A percentile compares a stretch with the other conserved stretches of the same genome.
Evolutionary conservation across 208 protist genomes (phyloP).

Genomic region (Acanthamoeba quina): DNA sequence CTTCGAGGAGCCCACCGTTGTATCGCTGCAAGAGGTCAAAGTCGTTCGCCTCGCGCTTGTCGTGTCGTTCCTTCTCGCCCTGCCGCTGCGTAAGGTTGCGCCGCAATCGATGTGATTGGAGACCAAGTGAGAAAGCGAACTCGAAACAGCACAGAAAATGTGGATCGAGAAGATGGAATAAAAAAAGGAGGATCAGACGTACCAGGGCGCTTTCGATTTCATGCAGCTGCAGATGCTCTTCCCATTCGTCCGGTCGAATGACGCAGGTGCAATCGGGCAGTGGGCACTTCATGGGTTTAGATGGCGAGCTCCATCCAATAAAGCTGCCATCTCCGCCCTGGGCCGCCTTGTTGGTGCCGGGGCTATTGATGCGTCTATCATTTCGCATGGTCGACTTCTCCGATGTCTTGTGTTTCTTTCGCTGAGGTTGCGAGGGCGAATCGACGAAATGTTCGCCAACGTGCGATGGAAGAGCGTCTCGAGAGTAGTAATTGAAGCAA

Average conservation of each 20-base stretch:
- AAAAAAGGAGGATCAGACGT: not conserved
- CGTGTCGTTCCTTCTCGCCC: constrained; percentile 22
- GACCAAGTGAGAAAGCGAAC: not conserved
- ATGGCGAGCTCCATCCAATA: constrained; percentile 7
- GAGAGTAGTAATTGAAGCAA: not conserved
- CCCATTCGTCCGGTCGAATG: constrained; percentile 49
- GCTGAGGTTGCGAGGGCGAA: not conserved
- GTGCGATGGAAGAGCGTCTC: not conserved
- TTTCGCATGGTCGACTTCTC: constrained; percentile 46
- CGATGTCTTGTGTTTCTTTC: constrained; percentile 26
- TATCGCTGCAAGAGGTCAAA: constrained; percentile 42
- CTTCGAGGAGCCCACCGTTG: not conserved
- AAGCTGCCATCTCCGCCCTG: not conserved
- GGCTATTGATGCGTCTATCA: not conserved
- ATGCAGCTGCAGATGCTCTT: constrained; percentile 53
- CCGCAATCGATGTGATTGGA: not conserved
- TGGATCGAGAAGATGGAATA: not conserved
- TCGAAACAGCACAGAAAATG: not conserved
- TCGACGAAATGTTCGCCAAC: constrained; percentile 45
- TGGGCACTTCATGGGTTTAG: constrained; percentile 25
- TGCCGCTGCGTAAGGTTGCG: not conserved
- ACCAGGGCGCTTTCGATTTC: constrained; percentile 50
- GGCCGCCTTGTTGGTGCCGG: not conserved
- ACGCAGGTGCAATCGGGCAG: constrained; percentile 38
- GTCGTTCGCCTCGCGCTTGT: constrained; percentile 62